These are phyloP conservation scores for Juglanconis juglandina DNA, from an alignment of 2,329 filamentous ascomycete species.

Conservation along the genomic window DNA sequence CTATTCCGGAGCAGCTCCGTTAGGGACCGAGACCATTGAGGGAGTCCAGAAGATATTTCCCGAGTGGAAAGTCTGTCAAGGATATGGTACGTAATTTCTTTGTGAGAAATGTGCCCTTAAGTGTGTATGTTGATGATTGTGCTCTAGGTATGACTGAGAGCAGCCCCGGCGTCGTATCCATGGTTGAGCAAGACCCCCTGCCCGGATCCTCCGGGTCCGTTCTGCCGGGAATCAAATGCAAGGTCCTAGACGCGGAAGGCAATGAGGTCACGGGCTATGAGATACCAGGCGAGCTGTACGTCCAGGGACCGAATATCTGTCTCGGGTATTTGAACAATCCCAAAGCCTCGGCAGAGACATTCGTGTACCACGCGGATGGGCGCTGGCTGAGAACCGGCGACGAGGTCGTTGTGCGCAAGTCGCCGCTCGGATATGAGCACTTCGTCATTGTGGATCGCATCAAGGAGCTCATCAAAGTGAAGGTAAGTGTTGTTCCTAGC, in stretches of 20 bases:
- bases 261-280: conserved; percentile 66
- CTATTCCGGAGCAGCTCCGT: conserved; percentile 72
- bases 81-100: conserved; percentile 54
- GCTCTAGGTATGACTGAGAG: conserved; percentile 67
- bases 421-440: conserved; percentile 69
- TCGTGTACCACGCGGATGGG: conserved; percentile 60
- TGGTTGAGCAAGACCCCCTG: conserved; percentile 56
- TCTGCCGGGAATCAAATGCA: conserved; percentile 59
- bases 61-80: conserved; percentile 64
- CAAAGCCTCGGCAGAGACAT: conserved; percentile 77
- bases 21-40: conserved; percentile 67
- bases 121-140: background rate
- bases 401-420: conserved; percentile 66
- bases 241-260: conserved; percentile 64
- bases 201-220: conserved; percentile 68
- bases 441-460: conserved; percentile 76
- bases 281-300: conserved; percentile 73
- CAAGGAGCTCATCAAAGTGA: conserved; percentile 48
- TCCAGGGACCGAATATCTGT: conserved; percentile 74
- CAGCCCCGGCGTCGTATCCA: conserved; percentile 61
- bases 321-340: conserved; percentile 85
- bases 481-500: conserved; percentile 33
- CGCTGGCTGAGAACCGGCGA: conserved; percentile 82
- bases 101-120: background rate
- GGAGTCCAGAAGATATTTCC: conserved; percentile 57